A percentile compares a stretch with the other conserved stretches of the same genome.
Evolutionary conservation across 306 rosid genomes (phyloP).

Genomic region (Quercus variabilis): DNA sequence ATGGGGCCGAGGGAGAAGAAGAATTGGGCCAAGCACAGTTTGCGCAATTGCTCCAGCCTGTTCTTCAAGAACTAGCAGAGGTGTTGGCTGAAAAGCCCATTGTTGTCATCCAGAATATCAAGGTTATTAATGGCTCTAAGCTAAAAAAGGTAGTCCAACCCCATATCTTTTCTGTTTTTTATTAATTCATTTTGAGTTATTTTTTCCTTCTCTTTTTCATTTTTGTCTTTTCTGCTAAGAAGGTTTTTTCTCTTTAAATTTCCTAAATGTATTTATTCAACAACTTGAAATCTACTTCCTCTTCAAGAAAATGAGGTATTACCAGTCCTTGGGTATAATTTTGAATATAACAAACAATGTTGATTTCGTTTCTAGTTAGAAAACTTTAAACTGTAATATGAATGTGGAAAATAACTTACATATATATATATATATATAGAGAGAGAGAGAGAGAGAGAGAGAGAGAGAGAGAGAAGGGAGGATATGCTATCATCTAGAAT

Average conservation of each 20-base stretch:
- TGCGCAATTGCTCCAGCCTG: constrained; percentile 82
- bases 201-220: not conserved
- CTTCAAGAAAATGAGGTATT: not conserved
- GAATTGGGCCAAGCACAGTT: constrained; percentile 95
- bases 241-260: not conserved
- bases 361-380: not conserved
- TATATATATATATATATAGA: no score
- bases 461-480: not conserved
- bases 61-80: constrained; percentile 78
- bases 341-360: not conserved
- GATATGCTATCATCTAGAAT: not conserved
- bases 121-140: constrained; percentile 63
- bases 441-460: not conserved
- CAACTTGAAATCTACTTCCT: constrained; percentile 4
- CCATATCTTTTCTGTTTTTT: not conserved
- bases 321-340: not conserved
- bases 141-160: constrained; percentile 59
- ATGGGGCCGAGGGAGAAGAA: constrained; percentile 63
- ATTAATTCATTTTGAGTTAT: not conserved
- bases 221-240: constrained; percentile 6
- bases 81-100: constrained; percentile 58
- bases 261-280: not conserved
- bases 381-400: not conserved
- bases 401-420: not conserved
- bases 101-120: constrained; percentile 52